A percentile compares a stretch with the other conserved stretches of the same genome.
phyloP scores from a whole-genome alignment of 768 basidiomycete species.

The Mycena latifolia region DNA sequence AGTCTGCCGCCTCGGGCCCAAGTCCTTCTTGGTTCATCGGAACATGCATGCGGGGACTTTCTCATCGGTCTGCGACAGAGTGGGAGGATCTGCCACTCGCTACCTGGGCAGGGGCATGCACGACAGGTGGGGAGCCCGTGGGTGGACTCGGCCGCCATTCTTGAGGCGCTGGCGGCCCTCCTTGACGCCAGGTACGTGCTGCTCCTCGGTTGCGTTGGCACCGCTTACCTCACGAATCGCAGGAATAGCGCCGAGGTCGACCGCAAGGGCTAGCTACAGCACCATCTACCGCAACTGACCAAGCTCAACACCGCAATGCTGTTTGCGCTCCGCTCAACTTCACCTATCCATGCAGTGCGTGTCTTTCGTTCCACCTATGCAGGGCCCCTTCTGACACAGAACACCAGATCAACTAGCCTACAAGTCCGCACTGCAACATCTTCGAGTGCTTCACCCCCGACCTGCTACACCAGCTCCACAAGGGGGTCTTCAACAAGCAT shows the following conservation, averaged over 20 bases:
- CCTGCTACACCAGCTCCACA: conserved; percentile 62
- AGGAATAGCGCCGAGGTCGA: conserved; percentile 43
- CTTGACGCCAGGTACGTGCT: conserved; percentile 57
- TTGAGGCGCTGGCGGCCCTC: conserved; percentile 68
- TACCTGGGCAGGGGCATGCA: conserved; percentile 60
- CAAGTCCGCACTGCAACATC: conserved; percentile 56
- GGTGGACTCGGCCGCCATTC: conserved; percentile 67
- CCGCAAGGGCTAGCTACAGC: too few species aligned
- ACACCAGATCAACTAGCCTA: too few species aligned
- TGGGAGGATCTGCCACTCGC: conserved; percentile 65
- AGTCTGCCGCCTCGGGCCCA: conserved; percentile 38
- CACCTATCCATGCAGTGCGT: too few species aligned
- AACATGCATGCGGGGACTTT: conserved; percentile 65
- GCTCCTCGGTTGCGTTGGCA: not conserved
- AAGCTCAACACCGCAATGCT: too few species aligned
- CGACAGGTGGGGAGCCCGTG: conserved; percentile 57
- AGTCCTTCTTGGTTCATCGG: conserved; percentile 70
- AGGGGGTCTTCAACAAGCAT: conserved; percentile 63
- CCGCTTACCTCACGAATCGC: conserved; percentile 28
- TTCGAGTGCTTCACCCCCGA: conserved; percentile 56
- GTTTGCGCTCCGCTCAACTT: too few species aligned
- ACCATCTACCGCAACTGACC: too few species aligned
- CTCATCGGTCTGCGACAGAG: conserved; percentile 54
- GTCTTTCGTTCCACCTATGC: too few species aligned
- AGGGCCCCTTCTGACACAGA: too few species aligned